Percentiles rank a stretch among this genome's conserved stretches.
Evolutionary conservation across 2,329 filamentous ascomycete genomes (phyloP).

Genomic region (Pseudogymnoascus sp.): DNA sequence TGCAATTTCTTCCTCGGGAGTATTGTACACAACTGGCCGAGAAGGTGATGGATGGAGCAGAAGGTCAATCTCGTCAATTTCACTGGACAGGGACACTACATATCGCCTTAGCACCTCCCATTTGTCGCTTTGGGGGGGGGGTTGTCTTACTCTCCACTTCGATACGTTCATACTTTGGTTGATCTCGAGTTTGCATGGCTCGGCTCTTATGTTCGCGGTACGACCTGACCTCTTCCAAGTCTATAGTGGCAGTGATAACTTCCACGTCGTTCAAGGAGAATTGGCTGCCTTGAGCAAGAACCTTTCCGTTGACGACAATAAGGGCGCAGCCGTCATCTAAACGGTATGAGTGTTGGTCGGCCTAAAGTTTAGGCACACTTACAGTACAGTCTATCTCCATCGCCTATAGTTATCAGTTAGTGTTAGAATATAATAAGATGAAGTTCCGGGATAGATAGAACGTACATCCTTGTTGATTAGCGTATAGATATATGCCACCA

Average conservation of each 20-base stretch:
- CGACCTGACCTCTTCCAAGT: slow-evolving; percentile 61
- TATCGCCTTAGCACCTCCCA: background rate
- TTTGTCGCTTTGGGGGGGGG: background rate
- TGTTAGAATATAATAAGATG: background rate
- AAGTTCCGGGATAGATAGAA: slow-evolving; percentile 33
- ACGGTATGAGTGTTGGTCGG: background rate
- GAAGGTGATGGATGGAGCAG: slow-evolving; percentile 29
- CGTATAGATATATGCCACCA: slow-evolving; percentile 52
- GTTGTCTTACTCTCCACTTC: slow-evolving; percentile 22
- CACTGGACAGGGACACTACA: slow-evolving; percentile 34
- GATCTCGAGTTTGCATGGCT: slow-evolving; percentile 17
- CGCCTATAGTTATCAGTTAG: background rate
- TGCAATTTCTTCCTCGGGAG: slow-evolving; percentile 59
- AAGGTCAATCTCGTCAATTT: slow-evolving; percentile 35
- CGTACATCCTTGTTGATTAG: slow-evolving; percentile 54
- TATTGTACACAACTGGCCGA: slow-evolving; percentile 44
- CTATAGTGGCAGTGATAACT: slow-evolving; percentile 56
- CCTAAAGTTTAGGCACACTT: background rate
- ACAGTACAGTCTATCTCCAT: background rate
- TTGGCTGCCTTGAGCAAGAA: slow-evolving; percentile 56
- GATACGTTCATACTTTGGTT: slow-evolving; percentile 31
- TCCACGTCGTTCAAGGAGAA: slow-evolving; percentile 59
- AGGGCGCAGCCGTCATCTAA: slow-evolving; percentile 45
- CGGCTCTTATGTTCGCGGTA: slow-evolving; percentile 35
- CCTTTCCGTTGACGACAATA: slow-evolving; percentile 51